These are phyloP conservation scores for Taphrina flavorubra DNA, from an alignment of 1,139 yeast genomes.

Conservation along the genomic window DNA sequence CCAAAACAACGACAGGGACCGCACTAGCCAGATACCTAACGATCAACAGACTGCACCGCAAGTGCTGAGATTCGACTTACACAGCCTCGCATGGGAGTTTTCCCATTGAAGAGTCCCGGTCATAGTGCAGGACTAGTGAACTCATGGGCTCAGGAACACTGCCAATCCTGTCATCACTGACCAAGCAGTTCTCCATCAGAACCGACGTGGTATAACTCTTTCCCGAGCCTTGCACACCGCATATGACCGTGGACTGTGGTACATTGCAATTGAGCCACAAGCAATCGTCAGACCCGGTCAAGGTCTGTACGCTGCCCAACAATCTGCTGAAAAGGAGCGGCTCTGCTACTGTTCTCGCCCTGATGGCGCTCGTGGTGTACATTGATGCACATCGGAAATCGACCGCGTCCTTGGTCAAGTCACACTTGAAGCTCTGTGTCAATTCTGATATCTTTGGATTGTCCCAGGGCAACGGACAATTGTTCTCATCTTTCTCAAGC, in stretches of 20 bases:
- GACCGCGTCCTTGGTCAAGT: neutral
- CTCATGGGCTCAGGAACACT: neutral
- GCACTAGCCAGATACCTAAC: conserved; percentile 1
- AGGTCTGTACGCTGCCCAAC: conserved; percentile 2
- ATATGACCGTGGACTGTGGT: conserved; percentile 2
- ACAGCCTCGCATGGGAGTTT: conserved; percentile 9
- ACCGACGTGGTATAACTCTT: conserved; percentile 5
- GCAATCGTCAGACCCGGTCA: neutral
- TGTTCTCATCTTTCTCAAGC: neutral
- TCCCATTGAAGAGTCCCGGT: neutral
- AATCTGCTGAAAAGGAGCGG: neutral
- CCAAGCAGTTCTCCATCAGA: neutral
- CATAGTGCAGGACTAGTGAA: neutral
- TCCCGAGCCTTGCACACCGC: conserved; percentile 9
- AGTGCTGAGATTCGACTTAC: neutral
- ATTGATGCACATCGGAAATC: conserved; percentile 1
- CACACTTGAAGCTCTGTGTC: conserved; percentile 1
- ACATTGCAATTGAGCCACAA: conserved; percentile 10
- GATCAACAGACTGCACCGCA: neutral
- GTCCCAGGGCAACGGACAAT: neutral
- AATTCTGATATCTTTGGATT: neutral
- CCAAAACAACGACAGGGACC: neutral
- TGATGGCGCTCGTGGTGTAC: conserved; percentile 1
- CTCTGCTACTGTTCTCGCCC: neutral
- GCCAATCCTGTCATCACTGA: neutral